Conservation (phyloP, 2,329 filamentous ascomycete species). For the Trichoderma sp. region DNA sequence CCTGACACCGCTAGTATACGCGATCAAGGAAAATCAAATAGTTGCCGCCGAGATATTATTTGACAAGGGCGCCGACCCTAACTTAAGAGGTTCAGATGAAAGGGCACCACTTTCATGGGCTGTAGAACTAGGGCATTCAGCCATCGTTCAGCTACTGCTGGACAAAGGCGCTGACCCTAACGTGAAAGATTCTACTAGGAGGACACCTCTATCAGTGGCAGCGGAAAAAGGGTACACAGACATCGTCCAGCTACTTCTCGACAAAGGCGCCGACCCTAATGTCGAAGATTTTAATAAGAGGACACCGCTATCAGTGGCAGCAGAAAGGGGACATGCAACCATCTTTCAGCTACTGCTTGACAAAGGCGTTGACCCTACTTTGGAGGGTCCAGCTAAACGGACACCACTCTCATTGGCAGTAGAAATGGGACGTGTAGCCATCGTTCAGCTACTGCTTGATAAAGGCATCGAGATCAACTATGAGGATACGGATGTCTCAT, state of each 20-base stretch:
- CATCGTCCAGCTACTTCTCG: no score
- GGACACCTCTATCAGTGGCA: no score
- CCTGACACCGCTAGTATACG: neutral
- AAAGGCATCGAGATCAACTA: neutral
- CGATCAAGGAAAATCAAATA: neutral
- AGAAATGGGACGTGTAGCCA: no score
- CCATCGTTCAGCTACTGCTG: neutral
- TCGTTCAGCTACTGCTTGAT: no score
- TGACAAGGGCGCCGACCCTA: neutral
- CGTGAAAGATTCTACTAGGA: no score
- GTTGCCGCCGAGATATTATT: neutral
- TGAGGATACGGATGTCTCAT: no score
- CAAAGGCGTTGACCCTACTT: no score
- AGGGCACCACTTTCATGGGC: neutral
- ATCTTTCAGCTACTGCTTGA: neutral
- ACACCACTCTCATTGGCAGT: no score
- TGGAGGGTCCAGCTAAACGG: no score
- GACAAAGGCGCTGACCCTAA: neutral
- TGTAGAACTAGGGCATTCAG: neutral
- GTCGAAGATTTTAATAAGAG: no score
- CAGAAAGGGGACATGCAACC: neutral
- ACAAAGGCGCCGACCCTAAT: no score
- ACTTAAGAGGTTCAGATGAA: neutral
- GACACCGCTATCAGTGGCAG: neutral
- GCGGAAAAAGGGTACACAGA: no score